Conservation (phyloP, 495 filamentous ascomycete genomes). For the Delitschia confertaspora region DNA sequence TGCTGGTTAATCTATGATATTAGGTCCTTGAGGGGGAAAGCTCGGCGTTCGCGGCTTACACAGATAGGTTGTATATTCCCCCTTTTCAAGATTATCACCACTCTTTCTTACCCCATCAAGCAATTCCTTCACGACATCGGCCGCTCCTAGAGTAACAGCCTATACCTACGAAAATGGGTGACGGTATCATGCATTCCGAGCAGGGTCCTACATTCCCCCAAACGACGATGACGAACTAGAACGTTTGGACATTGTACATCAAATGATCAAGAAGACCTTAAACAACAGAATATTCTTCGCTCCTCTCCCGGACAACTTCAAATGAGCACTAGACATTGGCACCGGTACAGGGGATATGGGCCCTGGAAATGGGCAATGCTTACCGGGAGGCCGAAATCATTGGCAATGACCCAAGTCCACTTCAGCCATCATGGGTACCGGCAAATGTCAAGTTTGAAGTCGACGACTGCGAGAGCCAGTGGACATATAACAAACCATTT, state of each 20-base stretch:
- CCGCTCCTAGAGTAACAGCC: conserved; percentile 8
- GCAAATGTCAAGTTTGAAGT: conserved; percentile 25
- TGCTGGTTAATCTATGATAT: no score
- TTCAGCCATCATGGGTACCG: conserved; percentile 26
- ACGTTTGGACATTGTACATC: conserved; percentile 43
- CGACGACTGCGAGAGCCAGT: conserved; percentile 21
- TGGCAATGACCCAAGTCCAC: conserved; percentile 23
- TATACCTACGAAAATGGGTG: conserved; percentile 27
- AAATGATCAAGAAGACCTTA: conserved; percentile 21
- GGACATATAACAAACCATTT: conserved; percentile 18
- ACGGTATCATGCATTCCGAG: conserved; percentile 26
- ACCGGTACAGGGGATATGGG: conserved; percentile 26
- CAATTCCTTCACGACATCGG: conserved; percentile 18
- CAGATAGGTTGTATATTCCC: conserved; percentile 16
- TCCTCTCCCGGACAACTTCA: conserved; percentile 2
- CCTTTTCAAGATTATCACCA: neutral
- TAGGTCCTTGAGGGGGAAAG: conserved; percentile 13
- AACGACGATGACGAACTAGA: conserved; percentile 25
- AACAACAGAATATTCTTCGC: conserved; percentile 13
- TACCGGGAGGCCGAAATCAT: conserved; percentile 13
- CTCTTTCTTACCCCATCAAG: conserved; percentile 4
- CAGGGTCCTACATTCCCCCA: conserved; percentile 18
- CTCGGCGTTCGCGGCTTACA: conserved; percentile 16
- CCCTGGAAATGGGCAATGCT: conserved; percentile 19
- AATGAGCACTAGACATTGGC: conserved; percentile 23